Conservation (phyloP, 805 yeast species). For the Candida tammaniensis region DNA sequence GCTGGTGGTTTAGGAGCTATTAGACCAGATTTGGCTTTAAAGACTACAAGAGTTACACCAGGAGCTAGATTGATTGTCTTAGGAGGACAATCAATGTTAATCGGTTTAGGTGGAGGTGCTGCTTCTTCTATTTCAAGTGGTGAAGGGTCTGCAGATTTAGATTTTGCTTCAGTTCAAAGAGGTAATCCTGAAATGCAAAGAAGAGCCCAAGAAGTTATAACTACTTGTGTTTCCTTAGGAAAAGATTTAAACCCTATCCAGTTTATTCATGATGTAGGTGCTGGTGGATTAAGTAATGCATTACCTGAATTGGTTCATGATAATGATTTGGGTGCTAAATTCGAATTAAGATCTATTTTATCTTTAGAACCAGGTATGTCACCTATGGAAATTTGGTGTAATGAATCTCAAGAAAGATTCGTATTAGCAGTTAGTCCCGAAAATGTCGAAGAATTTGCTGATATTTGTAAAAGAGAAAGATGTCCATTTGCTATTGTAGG, state of each 20-base stretch:
- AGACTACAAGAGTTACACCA: slow-evolving; percentile 84
- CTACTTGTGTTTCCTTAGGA: slow-evolving; percentile 86
- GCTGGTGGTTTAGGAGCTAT: slow-evolving; percentile 99
- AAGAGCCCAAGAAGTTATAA: slow-evolving; percentile 97
- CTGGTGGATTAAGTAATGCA: slow-evolving; percentile 98
- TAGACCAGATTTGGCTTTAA: slow-evolving; percentile 88
- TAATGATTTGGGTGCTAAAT: slow-evolving; percentile 90
- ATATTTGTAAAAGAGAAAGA: slow-evolving; percentile 90
- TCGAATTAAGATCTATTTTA: slow-evolving; percentile 86
- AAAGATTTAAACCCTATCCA: slow-evolving; percentile 69
- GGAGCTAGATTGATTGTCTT: slow-evolving; percentile 89
- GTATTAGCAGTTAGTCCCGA: slow-evolving; percentile 88
- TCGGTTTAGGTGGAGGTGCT: slow-evolving; percentile 99
- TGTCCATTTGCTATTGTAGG: slow-evolving; percentile 97
- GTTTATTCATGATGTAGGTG: slow-evolving; percentile 98
- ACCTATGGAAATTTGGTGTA: slow-evolving; percentile 99
- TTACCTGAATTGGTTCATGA: slow-evolving; percentile 97
- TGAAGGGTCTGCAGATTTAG: slow-evolving; percentile 92
- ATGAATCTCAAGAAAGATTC: slow-evolving; percentile 97
- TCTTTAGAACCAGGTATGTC: slow-evolving; percentile 97
- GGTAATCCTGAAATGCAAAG: slow-evolving; percentile 99
- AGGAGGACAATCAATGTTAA: slow-evolving; percentile 97
- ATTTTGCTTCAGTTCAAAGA: slow-evolving; percentile 98
- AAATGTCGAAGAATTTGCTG: slow-evolving; percentile 67
- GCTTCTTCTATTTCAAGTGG: slow-evolving; percentile 97